Evolutionary conservation across 768 basidiomycete genomes (phyloP).

Genomic region (Mycena haematopus): DNA sequence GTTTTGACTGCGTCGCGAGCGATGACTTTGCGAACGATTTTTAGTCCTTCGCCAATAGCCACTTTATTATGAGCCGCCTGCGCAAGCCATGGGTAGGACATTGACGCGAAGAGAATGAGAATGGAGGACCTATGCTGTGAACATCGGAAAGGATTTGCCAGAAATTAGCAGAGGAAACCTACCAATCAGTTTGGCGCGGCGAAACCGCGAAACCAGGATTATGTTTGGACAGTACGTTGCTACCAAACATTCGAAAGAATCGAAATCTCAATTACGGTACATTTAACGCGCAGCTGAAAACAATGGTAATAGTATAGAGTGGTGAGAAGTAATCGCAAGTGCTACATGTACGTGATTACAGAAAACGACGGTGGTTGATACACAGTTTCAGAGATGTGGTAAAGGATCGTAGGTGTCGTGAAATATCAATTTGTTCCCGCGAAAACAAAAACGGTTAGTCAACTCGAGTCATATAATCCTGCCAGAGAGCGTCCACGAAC

Average conservation of each 20-base stretch:
- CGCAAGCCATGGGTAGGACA: conserved; percentile 22
- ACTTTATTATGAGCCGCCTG: conserved; percentile 21
- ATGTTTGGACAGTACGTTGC: no score
- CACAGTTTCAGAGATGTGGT: conserved; percentile 6
- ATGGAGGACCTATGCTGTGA: no score
- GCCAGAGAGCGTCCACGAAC: conserved; percentile 69
- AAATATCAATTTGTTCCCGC: not conserved
- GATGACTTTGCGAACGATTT: conserved; percentile 28
- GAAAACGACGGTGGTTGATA: conserved; percentile 16
- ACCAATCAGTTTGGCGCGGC: no score
- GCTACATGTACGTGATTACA: conserved; percentile 16
- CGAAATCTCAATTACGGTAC: no score
- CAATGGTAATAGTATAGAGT: conserved; percentile 18
- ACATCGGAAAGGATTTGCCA: no score
- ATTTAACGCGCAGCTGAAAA: not conserved
- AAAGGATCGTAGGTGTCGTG: not conserved
- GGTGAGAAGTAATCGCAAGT: conserved; percentile 8
- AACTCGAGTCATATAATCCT: conserved; percentile 49
- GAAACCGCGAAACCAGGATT: no score
- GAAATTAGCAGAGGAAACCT: no score
- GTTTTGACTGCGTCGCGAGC: conserved; percentile 20
- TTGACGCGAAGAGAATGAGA: not conserved
- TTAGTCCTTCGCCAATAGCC: conserved; percentile 23
- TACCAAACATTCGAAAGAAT: no score
- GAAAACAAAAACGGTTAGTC: conserved; percentile 11